These are phyloP conservation scores for Pythium rishiriense DNA, from an alignment of 352 stramenopile species.

Conservation along the genomic window DNA sequence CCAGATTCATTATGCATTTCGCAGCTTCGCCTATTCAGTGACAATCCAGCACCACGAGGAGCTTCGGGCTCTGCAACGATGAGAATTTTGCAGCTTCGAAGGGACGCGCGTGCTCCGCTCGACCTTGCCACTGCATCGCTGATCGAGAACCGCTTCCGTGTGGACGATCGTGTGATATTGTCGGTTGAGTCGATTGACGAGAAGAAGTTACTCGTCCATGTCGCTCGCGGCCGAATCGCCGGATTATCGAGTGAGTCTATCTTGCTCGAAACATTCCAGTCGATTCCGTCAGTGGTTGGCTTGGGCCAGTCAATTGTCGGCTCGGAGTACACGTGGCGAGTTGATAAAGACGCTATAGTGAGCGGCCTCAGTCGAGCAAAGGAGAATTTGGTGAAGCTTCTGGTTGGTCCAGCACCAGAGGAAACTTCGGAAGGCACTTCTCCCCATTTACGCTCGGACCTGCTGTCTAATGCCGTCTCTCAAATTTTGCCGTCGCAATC, in stretches of 20 bases:
- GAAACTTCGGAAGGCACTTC: slow-evolving; percentile 40
- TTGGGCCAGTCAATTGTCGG: slow-evolving; percentile 61
- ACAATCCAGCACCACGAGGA: slow-evolving; percentile 34
- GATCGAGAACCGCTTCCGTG: slow-evolving; percentile 54
- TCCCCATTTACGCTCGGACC: slow-evolving; percentile 21
- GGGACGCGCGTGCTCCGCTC: slow-evolving; percentile 37
- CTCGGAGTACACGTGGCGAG: slow-evolving; percentile 58
- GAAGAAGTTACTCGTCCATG: slow-evolving; percentile 62
- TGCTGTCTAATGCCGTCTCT: slow-evolving; percentile 19
- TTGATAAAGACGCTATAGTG: slow-evolving; percentile 76
- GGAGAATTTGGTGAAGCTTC: slow-evolving; percentile 75
- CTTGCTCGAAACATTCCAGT: slow-evolving; percentile 55
- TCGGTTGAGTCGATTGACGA: slow-evolving; percentile 71
- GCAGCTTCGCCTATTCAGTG: slow-evolving; percentile 46
- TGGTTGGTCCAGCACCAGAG: slow-evolving; percentile 57
- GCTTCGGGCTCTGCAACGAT: slow-evolving; percentile 31
- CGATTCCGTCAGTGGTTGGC: slow-evolving; percentile 58
- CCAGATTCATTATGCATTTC: slow-evolving; percentile 58
- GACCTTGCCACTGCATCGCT: slow-evolving; percentile 35
- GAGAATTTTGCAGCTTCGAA: slow-evolving; percentile 49
- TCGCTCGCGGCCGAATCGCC: slow-evolving; percentile 50
- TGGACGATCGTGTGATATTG: slow-evolving; percentile 74
- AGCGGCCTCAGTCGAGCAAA: slow-evolving; percentile 71
- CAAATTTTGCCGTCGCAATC: slow-evolving; percentile 17
- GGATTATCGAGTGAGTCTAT: slow-evolving; percentile 50